Evolutionary conservation across 805 yeast genomes (phyloP).

Genomic region (Sungouiozyma ichnusensis): DNA sequence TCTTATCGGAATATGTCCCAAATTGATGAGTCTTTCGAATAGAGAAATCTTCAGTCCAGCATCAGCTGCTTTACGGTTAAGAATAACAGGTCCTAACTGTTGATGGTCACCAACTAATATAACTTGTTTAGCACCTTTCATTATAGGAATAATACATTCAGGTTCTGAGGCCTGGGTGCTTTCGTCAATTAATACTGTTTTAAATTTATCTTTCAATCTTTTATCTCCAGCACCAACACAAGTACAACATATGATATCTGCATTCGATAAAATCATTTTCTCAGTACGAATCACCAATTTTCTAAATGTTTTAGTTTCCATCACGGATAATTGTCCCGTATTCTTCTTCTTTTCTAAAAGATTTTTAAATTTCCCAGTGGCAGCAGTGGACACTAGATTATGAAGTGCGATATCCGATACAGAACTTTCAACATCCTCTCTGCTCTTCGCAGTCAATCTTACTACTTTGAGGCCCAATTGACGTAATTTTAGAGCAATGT

Average conservation of each 20-base stretch:
- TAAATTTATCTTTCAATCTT: slow-evolving; percentile 50
- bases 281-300: slow-evolving; percentile 40
- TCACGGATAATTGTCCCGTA: slow-evolving; percentile 53
- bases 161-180: slow-evolving; percentile 93
- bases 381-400: slow-evolving; percentile 36
- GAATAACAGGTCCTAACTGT: slow-evolving; percentile 86
- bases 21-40: slow-evolving; percentile 72
- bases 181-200: slow-evolving; percentile 82
- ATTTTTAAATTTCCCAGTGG: slow-evolving; percentile 49
- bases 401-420: slow-evolving; percentile 51
- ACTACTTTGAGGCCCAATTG: slow-evolving; percentile 68
- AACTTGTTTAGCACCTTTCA: slow-evolving; percentile 81
- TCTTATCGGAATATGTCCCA: slow-evolving; percentile 78
- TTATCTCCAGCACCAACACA: slow-evolving; percentile 87
- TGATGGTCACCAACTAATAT: slow-evolving; percentile 92
- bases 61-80: slow-evolving; percentile 68
- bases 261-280: slow-evolving; percentile 36
- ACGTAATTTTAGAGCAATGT: slow-evolving; percentile 64
- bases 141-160: slow-evolving; percentile 79
- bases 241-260: slow-evolving; percentile 81
- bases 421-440: slow-evolving; percentile 70
- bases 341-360: slow-evolving; percentile 49
- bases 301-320: slow-evolving; percentile 39
- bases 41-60: slow-evolving; percentile 83
- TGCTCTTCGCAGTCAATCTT: slow-evolving; percentile 60